A percentile compares a stretch with the other conserved stretches of the same genome.
Conservation (phyloP, 169 alveolate genomes). For the Plasmodium relictum region DNA sequence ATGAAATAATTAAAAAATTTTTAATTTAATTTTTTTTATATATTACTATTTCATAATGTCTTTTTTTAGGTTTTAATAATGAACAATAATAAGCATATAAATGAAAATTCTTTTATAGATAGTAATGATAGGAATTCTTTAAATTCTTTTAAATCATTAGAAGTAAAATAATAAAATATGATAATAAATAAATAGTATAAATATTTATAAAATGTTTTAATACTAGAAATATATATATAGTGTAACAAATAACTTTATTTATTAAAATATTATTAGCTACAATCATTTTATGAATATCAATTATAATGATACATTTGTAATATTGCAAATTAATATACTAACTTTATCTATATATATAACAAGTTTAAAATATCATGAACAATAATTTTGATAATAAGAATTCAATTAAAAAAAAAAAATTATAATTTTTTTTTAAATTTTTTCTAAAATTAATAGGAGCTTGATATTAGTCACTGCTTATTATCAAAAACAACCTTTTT, state of each 20-base stretch:
- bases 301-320: too few relatives aligned
- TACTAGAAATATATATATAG: too few relatives aligned
- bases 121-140: conserved; percentile 13
- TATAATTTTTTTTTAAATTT: neutral
- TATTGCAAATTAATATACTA: too few relatives aligned
- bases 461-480: conserved; percentile 47
- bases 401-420: too few relatives aligned
- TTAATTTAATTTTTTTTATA: neutral
- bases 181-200: neutral
- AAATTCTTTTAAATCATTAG: conserved; percentile 30
- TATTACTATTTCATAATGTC: neutral
- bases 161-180: conserved; percentile 15
- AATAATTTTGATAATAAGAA: too few relatives aligned
- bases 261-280: too few relatives aligned
- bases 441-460: conserved; percentile 15
- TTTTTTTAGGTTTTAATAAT: conserved; percentile 32
- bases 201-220: neutral
- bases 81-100: conserved; percentile 71
- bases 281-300: too few relatives aligned
- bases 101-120: conserved; percentile 53
- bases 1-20: neutral
- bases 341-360: too few relatives aligned
- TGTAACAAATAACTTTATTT: too few relatives aligned
- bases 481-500: conserved; percentile 39
- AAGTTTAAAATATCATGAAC: too few relatives aligned